Evolutionary conservation across 2,329 filamentous ascomycete genomes (phyloP), one percentile per base, ranked within the genome.

Genomic region (Colletotrichum musicola): DNA sequence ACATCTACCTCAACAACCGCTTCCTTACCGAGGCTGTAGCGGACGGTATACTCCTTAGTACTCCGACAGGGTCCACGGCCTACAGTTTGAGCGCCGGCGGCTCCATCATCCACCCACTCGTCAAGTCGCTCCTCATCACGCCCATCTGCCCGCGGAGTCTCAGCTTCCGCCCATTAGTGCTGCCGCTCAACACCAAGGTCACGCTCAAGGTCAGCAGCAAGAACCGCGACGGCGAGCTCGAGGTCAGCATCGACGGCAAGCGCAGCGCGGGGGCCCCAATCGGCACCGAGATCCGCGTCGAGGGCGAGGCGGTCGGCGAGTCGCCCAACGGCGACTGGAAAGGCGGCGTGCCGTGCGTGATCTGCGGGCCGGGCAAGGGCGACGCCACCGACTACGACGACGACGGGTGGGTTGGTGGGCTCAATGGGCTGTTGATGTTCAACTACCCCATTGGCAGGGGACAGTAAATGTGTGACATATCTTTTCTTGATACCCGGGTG

Each of bases 81-180:
- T 99, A 99, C 82, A 96, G 92, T 68, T 86, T 99, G n/a, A 96
- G 92, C 72, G 93, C 92, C 3, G 96, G 96, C 3, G 96, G 96
- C 1, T 93, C 92, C 73, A 98, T 99, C 73, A 93, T 98, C 47
- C 96, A 99, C 78, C 96, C 96, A 0, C 86, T 98, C 2, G 95
- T 98, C 3, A 92, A 93, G 44, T 93, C 93, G 1, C 86, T 98
- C 14, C 88, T 98, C 27, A 88, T 99, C 64, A 99, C 96, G 0
- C 95, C 96, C 25, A 98, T 99, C 76, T 98, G 95, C 77, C 93
- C 96, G 0, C 90, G 96, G 67, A 97, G 93, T 74, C 86, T 99
- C 6, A 96, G 92, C 70, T 99, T 99, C 81, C 89, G 96, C 4
- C 96, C 96, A 1, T 83, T 99, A 0, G 94, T 98, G 3, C 85